Evolutionary conservation across 2,329 filamentous ascomycete species (phyloP), one percentile per base, ranked within the genome.

Genomic region (Leptographium wingfieldii): DNA sequence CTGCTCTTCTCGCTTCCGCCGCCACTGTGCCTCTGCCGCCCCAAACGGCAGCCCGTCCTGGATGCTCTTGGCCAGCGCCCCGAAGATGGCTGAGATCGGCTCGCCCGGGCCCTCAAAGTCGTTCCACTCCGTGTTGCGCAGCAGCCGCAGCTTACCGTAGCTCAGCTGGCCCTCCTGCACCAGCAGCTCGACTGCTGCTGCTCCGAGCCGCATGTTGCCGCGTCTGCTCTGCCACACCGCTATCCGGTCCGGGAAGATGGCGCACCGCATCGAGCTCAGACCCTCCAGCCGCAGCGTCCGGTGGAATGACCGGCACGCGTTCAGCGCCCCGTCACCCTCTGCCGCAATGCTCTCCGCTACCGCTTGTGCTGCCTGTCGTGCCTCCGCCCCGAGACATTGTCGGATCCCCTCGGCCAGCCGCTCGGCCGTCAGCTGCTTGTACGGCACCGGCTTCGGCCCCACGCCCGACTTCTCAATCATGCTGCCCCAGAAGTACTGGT

Each of bases 101-200:
- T 90, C 87, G 0, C 86, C 86, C 0, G 86, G 86, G 0, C 87
- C 87, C 64, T 87, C 85, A 66, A 89, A 90, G 66, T 90, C 86
- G 65, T 88, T 88, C 85, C 86, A 90, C 65, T 88, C 85, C 57
- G 79, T 81, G 66, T 87, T 84, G 10, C 87, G 76, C 10, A 88
- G 67, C 0, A 90, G 74, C 14, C 81, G 78, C 55, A 90, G 70
- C 61, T 83, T 80, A 59, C 79, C 80, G 80, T 84, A 88, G 29
- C 77, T 76, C 27, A 88, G 67, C 63, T 80, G 77, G n/a, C 82
- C 83, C 63, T 76, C 77, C 40, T 80, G 76, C 3, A 87, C 80
- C 2, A 88, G 72, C 2, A 88, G 73, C 31, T 87, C 81, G 0
- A 86, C 86, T 2, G 86, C 86, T 48, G 88, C 64, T 0, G 84